Percentiles rank a stretch among this genome's conserved stretches.
These are phyloP conservation scores for Xylariaceae sp. DNA, from an alignment of 2,329 filamentous ascomycete species.

Conservation along the genomic window DNA sequence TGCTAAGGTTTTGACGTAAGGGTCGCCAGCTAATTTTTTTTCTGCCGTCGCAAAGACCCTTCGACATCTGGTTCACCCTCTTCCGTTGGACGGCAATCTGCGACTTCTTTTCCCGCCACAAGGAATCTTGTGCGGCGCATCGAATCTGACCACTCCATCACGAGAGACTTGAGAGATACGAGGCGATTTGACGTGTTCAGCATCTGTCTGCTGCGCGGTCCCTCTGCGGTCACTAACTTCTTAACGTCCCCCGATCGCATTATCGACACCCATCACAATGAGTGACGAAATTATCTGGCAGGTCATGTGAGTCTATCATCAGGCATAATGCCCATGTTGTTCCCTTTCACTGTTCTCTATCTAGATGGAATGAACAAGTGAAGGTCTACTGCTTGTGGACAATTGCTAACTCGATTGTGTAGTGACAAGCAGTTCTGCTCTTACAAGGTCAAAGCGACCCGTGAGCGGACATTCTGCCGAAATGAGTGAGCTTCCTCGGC, in stretches of 20 bases:
- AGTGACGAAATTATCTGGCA: slow-evolving; percentile 98
- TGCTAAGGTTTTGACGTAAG: slow-evolving; percentile 8
- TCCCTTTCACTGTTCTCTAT: background rate
- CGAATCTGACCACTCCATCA: background rate
- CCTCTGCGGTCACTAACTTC: background rate
- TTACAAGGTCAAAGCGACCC: slow-evolving; percentile 53
- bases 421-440: slow-evolving; percentile 78
- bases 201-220: background rate
- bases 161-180: background rate
- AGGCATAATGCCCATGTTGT: background rate
- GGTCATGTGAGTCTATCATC: slow-evolving; percentile 54
- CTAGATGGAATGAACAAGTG: background rate
- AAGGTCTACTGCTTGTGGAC: background rate
- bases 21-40: slow-evolving; percentile 23
- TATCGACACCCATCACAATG: slow-evolving; percentile 54
- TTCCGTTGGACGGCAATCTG: background rate
- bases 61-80: slow-evolving; percentile 5
- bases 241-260: background rate
- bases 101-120: background rate
- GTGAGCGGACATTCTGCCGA: slow-evolving; percentile 87
- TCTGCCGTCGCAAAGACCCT: slow-evolving; percentile 3
- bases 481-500: slow-evolving; percentile 53
- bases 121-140: background rate
- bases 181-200: background rate
- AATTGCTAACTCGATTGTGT: slow-evolving; percentile 5